Conservation (phyloP, 371 early-diverging fungal genomes). For the Nematocida major region DNA sequence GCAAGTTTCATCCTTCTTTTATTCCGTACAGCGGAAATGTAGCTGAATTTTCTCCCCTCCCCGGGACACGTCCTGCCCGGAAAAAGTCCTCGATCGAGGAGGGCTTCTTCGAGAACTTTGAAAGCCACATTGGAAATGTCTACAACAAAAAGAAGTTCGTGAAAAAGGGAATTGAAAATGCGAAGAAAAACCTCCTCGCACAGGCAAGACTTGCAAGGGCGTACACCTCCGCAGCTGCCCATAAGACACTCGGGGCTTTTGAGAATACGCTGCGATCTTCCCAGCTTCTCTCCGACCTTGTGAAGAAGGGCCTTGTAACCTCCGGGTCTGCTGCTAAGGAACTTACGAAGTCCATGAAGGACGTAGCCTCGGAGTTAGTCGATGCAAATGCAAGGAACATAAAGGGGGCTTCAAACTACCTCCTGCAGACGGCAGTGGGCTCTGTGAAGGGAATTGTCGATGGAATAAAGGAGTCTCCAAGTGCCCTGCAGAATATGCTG, state of each 20-base stretch:
- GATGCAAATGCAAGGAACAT: not conserved
- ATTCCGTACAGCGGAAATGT: not conserved
- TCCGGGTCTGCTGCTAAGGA: constrained; percentile 24
- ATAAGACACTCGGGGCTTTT: not conserved
- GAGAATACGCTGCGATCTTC: constrained; percentile 16
- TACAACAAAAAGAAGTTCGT: constrained; percentile 2
- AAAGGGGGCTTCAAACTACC: constrained; percentile 24
- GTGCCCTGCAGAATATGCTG: not conserved
- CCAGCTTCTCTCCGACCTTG: constrained; percentile 12
- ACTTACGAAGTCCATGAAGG: not conserved
- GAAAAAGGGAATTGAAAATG: constrained; percentile 34
- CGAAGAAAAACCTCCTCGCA: constrained; percentile 27
- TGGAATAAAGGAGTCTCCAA: constrained; percentile 15
- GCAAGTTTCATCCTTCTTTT: not conserved
- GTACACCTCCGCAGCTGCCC: constrained; percentile 11
- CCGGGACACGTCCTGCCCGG: not conserved
- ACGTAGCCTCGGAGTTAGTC: not conserved
- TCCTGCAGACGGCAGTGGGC: not conserved
- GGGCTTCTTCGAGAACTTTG: constrained; percentile 1
- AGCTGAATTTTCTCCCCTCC: not conserved
- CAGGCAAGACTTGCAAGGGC: constrained; percentile 4
- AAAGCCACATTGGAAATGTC: not conserved
- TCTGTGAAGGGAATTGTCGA: constrained; percentile 22
- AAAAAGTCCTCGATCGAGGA: not conserved
- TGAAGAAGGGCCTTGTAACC: constrained; percentile 36